Conservation (phyloP, 495 filamentous ascomycete species). For the Tuber microsphaerosporum region DNA sequence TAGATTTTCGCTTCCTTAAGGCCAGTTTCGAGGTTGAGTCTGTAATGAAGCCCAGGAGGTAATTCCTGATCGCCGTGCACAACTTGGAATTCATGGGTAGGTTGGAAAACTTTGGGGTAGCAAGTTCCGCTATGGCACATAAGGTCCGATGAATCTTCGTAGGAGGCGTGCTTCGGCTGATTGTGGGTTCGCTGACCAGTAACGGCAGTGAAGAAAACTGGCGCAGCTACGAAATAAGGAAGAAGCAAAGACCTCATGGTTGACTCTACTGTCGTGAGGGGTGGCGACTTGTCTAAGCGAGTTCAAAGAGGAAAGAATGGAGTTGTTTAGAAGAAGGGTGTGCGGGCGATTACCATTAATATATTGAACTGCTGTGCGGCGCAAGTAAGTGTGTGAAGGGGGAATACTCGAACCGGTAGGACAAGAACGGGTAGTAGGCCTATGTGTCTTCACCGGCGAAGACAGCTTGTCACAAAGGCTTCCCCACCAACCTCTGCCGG, state of each 20-base stretch:
- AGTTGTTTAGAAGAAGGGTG: neutral
- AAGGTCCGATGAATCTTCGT: constrained; percentile 38
- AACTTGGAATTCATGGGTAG: constrained; percentile 56
- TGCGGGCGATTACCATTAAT: no score
- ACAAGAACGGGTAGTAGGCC: no score
- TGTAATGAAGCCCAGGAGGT: constrained; percentile 57
- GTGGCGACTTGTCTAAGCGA: neutral
- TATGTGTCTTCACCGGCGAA: neutral
- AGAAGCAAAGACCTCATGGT: neutral
- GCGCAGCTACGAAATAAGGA: constrained; percentile 18
- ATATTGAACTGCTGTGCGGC: neutral
- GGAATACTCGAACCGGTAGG: no score
- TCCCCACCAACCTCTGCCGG: neutral
- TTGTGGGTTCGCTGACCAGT: constrained; percentile 6
- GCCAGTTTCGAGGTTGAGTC: constrained; percentile 57
- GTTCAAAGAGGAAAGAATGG: neutral
- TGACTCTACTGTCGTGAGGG: neutral
- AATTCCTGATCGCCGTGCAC: constrained; percentile 59
- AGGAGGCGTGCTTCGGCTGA: constrained; percentile 17
- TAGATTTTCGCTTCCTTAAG: constrained; percentile 57
- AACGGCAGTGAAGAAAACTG: neutral
- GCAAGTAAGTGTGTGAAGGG: neutral
- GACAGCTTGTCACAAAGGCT: neutral
- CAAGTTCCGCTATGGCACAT: constrained; percentile 61
- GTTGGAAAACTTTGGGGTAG: constrained; percentile 57